Conservation (phyloP, 176 grass and related monocot species). For the Oryza punctata region DNA sequence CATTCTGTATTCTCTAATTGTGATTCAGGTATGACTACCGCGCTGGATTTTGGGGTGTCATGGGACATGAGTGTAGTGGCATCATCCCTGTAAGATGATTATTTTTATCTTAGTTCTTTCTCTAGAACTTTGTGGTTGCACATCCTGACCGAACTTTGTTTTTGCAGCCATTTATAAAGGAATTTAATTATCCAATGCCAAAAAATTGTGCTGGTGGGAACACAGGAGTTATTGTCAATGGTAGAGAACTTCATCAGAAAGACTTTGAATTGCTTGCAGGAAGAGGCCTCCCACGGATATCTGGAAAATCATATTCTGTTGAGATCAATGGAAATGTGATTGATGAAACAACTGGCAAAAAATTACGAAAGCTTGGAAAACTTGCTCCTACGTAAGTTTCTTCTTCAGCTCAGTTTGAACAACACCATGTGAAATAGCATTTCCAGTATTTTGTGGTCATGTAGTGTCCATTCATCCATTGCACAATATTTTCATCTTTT, state of each 20-base stretch:
- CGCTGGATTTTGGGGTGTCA: constrained; percentile 98
- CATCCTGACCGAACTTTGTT: neutral
- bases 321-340: constrained; percentile 79
- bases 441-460: neutral
- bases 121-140: neutral
- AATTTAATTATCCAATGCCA: constrained; percentile 72
- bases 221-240: constrained; percentile 75
- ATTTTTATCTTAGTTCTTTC: neutral
- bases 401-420: neutral
- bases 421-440: neutral
- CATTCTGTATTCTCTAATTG: neutral
- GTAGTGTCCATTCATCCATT: neutral
- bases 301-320: constrained; percentile 65
- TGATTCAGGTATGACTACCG: constrained; percentile 79
- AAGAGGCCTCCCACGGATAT: constrained; percentile 63
- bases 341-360: constrained; percentile 55
- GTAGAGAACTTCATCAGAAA: constrained; percentile 91
- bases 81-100: constrained; percentile 83
- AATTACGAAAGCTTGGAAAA: constrained; percentile 75
- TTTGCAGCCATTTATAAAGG: constrained; percentile 85
- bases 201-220: constrained; percentile 66
- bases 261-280: constrained; percentile 79
- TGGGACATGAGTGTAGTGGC: constrained; percentile 75
- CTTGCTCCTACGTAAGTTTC: constrained; percentile 93
- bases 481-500: neutral